A percentile compares a stretch with the other conserved stretches of the same genome.
Conservation (phyloP, 768 basidiomycete genomes). For the Dentipellis fragilis region DNA sequence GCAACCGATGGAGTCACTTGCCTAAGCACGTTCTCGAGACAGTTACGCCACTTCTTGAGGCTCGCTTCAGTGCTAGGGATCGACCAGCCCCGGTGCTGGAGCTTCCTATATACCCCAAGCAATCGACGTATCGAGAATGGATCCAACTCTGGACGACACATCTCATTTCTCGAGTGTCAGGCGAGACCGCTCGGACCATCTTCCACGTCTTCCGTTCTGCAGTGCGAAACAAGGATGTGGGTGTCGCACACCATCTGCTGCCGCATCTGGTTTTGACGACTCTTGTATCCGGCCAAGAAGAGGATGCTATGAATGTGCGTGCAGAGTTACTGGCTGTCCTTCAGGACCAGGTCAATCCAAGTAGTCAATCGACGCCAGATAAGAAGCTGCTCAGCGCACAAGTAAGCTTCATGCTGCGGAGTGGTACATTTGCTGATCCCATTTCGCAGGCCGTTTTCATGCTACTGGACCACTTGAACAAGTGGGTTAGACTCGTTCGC, state of each 20-base stretch:
- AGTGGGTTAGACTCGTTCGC: slow-evolving; percentile 73
- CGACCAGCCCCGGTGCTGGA: slow-evolving; percentile 20
- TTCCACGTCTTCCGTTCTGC: slow-evolving; percentile 75
- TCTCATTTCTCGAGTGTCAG: slow-evolving; percentile 60
- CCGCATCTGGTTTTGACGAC: slow-evolving; percentile 88
- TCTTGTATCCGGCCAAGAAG: slow-evolving; percentile 62
- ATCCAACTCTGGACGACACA: slow-evolving; percentile 81
- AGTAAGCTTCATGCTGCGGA: slow-evolving; percentile 32
- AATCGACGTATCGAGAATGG: slow-evolving; percentile 91
- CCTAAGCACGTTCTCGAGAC: slow-evolving; percentile 82
- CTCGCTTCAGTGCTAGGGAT: slow-evolving; percentile 40
- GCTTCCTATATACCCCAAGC: slow-evolving; percentile 71
- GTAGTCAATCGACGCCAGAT: slow-evolving; percentile 53
- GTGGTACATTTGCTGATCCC: background rate
- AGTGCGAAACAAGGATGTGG: slow-evolving; percentile 80
- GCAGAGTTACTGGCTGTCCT: slow-evolving; percentile 74
- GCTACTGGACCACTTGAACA: slow-evolving; percentile 89
- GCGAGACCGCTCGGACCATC: slow-evolving; percentile 48
- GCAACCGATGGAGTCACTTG: slow-evolving; percentile 68
- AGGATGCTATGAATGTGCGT: slow-evolving; percentile 54
- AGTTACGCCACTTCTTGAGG: slow-evolving; percentile 73
- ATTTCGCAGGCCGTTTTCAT: slow-evolving; percentile 73
- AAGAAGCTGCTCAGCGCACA: slow-evolving; percentile 91
- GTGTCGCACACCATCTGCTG: slow-evolving; percentile 85
- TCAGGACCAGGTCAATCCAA: slow-evolving; percentile 69